These are phyloP conservation scores for Penicillium roqueforti DNA, from an alignment of 495 filamentous ascomycete genomes.

Conservation along the genomic window DNA sequence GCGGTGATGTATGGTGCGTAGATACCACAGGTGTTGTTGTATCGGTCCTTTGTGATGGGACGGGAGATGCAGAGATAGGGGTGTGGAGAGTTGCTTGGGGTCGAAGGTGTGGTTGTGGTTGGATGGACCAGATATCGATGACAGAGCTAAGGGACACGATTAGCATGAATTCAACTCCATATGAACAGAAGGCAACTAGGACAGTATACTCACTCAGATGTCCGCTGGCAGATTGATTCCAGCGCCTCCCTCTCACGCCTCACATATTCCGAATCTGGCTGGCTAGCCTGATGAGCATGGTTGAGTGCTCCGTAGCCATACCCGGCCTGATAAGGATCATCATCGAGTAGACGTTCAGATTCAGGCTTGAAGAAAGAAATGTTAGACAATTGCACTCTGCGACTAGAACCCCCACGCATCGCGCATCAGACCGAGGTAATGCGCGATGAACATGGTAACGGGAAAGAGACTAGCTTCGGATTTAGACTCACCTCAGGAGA, in stretches of 20 bases:
- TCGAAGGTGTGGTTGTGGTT: slow-evolving; percentile 48
- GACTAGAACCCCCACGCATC: slow-evolving; percentile 8
- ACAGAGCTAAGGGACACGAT: slow-evolving; percentile 30
- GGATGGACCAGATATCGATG: slow-evolving; percentile 49
- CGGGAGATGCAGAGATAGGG: slow-evolving; percentile 28
- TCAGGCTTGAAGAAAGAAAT: slow-evolving; percentile 33
- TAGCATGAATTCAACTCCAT: neutral
- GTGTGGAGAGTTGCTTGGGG: slow-evolving; percentile 42
- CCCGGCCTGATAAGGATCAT: slow-evolving; percentile 48
- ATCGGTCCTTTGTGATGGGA: slow-evolving; percentile 23
- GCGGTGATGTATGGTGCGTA: slow-evolving; percentile 16
- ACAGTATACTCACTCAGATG: slow-evolving; percentile 45
- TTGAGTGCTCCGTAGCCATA: slow-evolving; percentile 47
- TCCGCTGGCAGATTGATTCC: slow-evolving; percentile 50
- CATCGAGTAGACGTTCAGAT: slow-evolving; percentile 49
- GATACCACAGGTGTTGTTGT: slow-evolving; percentile 19
- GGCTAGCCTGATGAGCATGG: slow-evolving; percentile 36
- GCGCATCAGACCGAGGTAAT: slow-evolving; percentile 18
- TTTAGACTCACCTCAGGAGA: slow-evolving; percentile 41
- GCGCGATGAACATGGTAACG: slow-evolving; percentile 14
- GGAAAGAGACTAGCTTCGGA: neutral
- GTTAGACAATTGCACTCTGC: slow-evolving; percentile 20
- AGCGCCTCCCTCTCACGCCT: slow-evolving; percentile 50
- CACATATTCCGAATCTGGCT: slow-evolving; percentile 47
- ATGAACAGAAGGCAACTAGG: neutral